phyloP scores from a whole-genome alignment of 441 rosid species.

The Syzygium malaccense region DNA sequence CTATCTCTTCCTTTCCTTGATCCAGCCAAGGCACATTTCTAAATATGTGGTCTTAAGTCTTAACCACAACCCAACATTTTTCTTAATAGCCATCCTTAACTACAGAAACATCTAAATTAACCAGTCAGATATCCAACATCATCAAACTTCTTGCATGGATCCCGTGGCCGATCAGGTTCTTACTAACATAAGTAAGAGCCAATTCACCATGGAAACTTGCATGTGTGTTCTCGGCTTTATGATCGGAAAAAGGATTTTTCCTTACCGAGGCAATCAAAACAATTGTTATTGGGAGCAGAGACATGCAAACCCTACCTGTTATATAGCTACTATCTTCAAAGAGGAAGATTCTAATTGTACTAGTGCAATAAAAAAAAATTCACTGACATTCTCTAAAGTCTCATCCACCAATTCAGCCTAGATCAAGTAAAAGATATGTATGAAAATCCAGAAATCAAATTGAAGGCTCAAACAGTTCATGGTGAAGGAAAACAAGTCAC shows the following conservation, averaged over 20 bases:
- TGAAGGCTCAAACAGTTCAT: not conserved
- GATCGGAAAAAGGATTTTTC: not conserved
- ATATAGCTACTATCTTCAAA: not conserved
- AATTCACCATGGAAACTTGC: not conserved
- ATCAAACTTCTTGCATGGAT: not conserved
- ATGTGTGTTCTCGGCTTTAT: not conserved
- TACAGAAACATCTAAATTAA: not conserved
- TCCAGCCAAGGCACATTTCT: not conserved
- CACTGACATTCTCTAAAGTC: not conserved
- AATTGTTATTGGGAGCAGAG: not conserved
- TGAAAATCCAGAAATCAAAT: not conserved
- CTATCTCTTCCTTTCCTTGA: not conserved
- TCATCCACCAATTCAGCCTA: not conserved
- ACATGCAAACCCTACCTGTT: not conserved
- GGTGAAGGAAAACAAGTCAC: not conserved
- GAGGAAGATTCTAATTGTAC: not conserved
- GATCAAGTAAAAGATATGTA: not conserved
- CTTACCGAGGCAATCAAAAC: not conserved
- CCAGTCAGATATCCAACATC: not conserved
- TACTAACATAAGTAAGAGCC: not conserved
- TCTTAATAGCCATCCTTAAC: not conserved
- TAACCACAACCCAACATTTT: not conserved
- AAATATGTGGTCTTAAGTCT: not conserved
- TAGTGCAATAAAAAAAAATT: not conserved
- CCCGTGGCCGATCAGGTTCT: not conserved